Evolutionary conservation across 139 green algal species (phyloP).

Genomic region (Desmodesmus armatus): DNA sequence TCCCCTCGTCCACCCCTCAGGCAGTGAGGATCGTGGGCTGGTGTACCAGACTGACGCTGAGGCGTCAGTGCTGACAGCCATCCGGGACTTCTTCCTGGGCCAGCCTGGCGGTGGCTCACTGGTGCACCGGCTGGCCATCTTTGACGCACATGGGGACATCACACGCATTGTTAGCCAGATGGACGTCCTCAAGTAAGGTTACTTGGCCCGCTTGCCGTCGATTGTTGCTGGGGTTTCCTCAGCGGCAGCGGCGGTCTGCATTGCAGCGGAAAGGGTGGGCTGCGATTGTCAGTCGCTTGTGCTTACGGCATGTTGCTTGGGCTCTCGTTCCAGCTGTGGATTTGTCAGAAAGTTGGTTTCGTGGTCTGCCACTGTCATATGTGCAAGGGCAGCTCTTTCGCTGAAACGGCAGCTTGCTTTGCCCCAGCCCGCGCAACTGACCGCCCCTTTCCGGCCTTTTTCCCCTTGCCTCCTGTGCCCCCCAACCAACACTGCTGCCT

Average conservation of each 20-base stretch:
- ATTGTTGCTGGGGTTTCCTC: too few species aligned
- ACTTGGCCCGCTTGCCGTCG: too few species aligned
- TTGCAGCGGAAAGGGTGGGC: too few species aligned
- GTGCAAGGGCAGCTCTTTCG: too few species aligned
- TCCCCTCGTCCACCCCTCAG: too few species aligned
- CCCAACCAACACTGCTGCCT: not conserved
- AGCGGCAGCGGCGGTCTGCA: too few species aligned
- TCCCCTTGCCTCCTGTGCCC: not conserved
- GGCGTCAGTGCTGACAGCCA: constrained; percentile 63
- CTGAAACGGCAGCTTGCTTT: not conserved
- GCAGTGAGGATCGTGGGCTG: constrained; percentile 73
- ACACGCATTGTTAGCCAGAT: constrained; percentile 75
- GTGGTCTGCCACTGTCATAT: too few species aligned
- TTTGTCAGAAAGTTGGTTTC: too few species aligned
- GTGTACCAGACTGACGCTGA: constrained; percentile 70
- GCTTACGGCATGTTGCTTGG: too few species aligned
- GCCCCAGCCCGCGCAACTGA: not conserved
- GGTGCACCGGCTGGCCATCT: constrained; percentile 55
- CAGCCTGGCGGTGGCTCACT: constrained; percentile 13
- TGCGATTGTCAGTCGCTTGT: too few species aligned
- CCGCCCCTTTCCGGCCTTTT: too few species aligned
- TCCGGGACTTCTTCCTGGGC: constrained; percentile 54
- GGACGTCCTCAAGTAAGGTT: constrained; percentile 50
- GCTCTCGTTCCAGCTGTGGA: too few species aligned
- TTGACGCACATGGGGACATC: constrained; percentile 78